Conservation (phyloP, 1,284 basidiomycete genomes). For the Somion occarium region DNA sequence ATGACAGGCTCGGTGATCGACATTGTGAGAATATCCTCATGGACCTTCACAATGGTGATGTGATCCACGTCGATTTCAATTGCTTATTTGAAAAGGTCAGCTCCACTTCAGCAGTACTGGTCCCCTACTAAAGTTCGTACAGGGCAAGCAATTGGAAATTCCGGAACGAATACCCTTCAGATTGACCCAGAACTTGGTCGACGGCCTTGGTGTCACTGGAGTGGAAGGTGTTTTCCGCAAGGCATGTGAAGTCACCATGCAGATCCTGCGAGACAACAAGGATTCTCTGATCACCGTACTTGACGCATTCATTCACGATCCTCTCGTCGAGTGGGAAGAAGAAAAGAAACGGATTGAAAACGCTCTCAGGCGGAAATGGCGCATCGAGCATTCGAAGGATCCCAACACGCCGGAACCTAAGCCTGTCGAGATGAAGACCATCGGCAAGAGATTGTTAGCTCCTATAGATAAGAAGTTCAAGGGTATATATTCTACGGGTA, state of each 20-base stretch:
- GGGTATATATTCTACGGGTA: conserved; percentile 61
- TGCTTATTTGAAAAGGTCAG: conserved; percentile 93
- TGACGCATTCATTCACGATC: conserved; percentile 97
- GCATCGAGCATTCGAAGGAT: too few species aligned
- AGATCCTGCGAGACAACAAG: conserved; percentile 85
- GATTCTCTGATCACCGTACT: conserved; percentile 95
- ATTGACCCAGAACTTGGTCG: conserved; percentile 91
- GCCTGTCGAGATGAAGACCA: conserved; percentile 49
- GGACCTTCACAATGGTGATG: conserved; percentile 85
- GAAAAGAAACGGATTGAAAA: conserved; percentile 36
- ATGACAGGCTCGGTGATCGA: conserved; percentile 84
- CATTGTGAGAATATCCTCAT: conserved; percentile 98
- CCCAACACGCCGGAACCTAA: conserved; percentile 5
- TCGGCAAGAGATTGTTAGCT: conserved; percentile 72
- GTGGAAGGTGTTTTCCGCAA: conserved; percentile 94
- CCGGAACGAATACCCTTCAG: conserved; percentile 95
- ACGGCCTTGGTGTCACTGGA: conserved; percentile 91
- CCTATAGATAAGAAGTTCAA: conserved; percentile 84
- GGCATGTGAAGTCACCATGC: conserved; percentile 89
- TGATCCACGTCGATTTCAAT: conserved; percentile 97
- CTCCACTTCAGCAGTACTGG: too few species aligned
- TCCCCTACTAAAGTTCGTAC: too few species aligned
- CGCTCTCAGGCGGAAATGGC: too few species aligned
- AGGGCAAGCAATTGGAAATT: conserved; percentile 87
- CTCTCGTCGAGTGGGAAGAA: conserved; percentile 94